Evolutionary conservation across 257 asterid species (phyloP), one percentile per base, ranked within the genome.

Genomic region (Orobanche coerulescens): DNA sequence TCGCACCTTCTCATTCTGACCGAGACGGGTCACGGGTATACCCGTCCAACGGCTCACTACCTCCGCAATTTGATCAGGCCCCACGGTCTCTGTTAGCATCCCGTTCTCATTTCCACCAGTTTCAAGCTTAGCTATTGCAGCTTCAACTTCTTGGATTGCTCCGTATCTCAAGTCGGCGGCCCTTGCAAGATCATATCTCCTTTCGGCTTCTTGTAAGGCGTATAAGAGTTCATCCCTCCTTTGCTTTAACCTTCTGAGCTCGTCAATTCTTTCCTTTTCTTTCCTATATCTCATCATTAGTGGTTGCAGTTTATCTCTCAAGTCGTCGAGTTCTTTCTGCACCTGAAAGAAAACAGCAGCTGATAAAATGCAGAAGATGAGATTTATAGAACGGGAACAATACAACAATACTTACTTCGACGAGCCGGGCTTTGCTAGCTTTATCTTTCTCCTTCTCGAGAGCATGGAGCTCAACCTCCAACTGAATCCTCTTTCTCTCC

Each of bases 11-110:
- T 92, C 97, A 9, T 92, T 89, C 73, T 92, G 95, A 48, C 97
- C 97, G 5, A 92, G 89, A 5, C 97, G 79, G 0, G 95, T 88
- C 3, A 92, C 95, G 0, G 86, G 90, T 56, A 80, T 80, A 2
- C 98, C 95, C 1, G 98, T 92, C 98, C 97, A 88, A 0, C 95
- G 94, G 25, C 95, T 86, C 70, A 92, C 95, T 0, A 92, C 97
- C 67, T 92, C 95, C 0, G 95, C 95, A 2, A 92, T 88, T 60
- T 92, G 95, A 26, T 92, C 98, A 0, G 95, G 98, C 0, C 98
- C 98, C 0, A 93, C 98, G 0, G 96, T 75, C 66, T 93, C 95
- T 0, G 95, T 86, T 0, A 93, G 78, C 94, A 93, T 89, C 14
- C 75, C 76, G 2, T 69, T 54, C 59, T 85, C 88, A 1, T 28